A percentile compares a stretch with the other conserved stretches of the same genome.
These are phyloP conservation scores for Taphrina populina DNA, from an alignment of 1,139 yeast genomes.

Conservation along the genomic window DNA sequence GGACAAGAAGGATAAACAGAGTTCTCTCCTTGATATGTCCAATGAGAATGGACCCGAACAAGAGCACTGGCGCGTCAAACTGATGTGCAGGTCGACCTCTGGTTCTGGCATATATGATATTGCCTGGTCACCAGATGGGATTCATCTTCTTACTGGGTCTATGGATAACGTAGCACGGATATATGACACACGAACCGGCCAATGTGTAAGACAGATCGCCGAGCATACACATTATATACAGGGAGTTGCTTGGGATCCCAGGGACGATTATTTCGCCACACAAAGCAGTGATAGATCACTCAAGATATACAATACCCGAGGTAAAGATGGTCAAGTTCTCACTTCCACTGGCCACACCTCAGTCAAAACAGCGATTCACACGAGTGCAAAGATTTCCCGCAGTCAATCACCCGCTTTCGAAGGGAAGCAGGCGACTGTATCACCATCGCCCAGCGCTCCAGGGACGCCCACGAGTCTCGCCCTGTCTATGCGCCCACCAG, in stretches of 20 bases:
- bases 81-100: constrained; percentile 58
- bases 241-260: constrained; percentile 95
- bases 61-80: constrained; percentile 69
- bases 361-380: constrained; percentile 20
- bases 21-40: constrained; percentile 40
- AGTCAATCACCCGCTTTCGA: constrained; percentile 26
- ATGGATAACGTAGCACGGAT: constrained; percentile 83
- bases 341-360: constrained; percentile 30
- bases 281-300: constrained; percentile 89
- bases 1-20: constrained; percentile 47
- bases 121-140: constrained; percentile 85
- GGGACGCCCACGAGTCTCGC: constrained; percentile 38
- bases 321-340: constrained; percentile 37
- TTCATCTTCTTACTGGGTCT: constrained; percentile 76
- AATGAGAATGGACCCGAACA: constrained; percentile 56
- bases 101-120: constrained; percentile 80
- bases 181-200: constrained; percentile 51
- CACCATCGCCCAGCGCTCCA: constrained; percentile 40
- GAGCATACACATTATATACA: constrained; percentile 89
- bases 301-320: constrained; percentile 52
- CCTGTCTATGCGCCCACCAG: constrained; percentile 35
- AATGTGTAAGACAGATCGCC: constrained; percentile 59
- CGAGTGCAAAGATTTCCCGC: constrained; percentile 22
- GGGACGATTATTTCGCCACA: constrained; percentile 70
- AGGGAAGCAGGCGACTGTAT: constrained; percentile 26